Percentiles rank a stretch among this genome's conserved stretches.
These are phyloP conservation scores for Pseudogymnoascus sp. DNA, from an alignment of 2,329 filamentous ascomycete species.

Conservation along the genomic window DNA sequence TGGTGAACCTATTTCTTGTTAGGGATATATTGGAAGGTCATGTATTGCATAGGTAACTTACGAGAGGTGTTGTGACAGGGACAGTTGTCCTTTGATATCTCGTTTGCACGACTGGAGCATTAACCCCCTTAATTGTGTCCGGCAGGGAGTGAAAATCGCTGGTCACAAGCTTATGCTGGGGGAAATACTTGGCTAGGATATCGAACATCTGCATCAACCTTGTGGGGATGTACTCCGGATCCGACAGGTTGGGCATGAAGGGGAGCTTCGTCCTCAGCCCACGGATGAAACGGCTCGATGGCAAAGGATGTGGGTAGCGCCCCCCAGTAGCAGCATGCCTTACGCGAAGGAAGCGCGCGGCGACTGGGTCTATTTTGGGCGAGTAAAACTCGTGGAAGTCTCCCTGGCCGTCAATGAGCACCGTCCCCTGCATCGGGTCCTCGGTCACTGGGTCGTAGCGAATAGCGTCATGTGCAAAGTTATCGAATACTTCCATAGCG, in stretches of 20 bases:
- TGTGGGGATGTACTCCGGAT: constrained; percentile 90
- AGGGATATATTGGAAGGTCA: not conserved
- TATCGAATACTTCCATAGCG: constrained; percentile 96
- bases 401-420: constrained; percentile 75
- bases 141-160: constrained; percentile 87
- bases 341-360: constrained; percentile 75
- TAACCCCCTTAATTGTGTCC: constrained; percentile 74
- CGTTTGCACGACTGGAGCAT: constrained; percentile 94
- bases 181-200: constrained; percentile 80
- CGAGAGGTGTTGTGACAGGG: constrained; percentile 81
- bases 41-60: constrained; percentile 39
- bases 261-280: constrained; percentile 59
- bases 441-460: constrained; percentile 82
- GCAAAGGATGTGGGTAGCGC: constrained; percentile 54
- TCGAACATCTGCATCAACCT: constrained; percentile 96
- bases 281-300: constrained; percentile 46
- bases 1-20: constrained; percentile 67
- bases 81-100: constrained; percentile 81
- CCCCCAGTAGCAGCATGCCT: constrained; percentile 67
- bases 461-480: constrained; percentile 90
- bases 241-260: constrained; percentile 67
- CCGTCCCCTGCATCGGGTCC: constrained; percentile 77
- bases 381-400: constrained; percentile 96
- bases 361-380: constrained; percentile 71
- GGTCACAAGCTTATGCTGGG: constrained; percentile 77